These are phyloP conservation scores for Linderina pennispora DNA, from an alignment of 192 early-diverging fungal species.

Conservation along the genomic window DNA sequence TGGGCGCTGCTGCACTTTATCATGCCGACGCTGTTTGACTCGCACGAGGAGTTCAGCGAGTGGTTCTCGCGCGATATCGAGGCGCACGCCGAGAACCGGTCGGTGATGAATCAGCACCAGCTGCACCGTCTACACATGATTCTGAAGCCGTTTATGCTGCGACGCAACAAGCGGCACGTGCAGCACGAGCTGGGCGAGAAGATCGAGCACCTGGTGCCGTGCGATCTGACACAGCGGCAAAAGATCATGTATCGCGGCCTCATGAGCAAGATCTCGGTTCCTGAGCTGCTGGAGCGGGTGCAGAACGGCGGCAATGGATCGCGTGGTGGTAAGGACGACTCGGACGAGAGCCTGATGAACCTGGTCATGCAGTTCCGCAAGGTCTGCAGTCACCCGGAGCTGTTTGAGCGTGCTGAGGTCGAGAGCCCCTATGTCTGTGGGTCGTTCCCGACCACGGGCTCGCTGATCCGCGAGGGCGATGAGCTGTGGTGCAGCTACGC, in stretches of 20 bases:
- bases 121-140: constrained; percentile 83
- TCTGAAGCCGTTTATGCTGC: constrained; percentile 92
- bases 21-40: constrained; percentile 92
- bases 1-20: constrained; percentile 94
- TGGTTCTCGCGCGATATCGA: constrained; percentile 95
- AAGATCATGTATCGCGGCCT: constrained; percentile 66
- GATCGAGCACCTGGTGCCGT: constrained; percentile 77
- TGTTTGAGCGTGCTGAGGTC: constrained; percentile 85
- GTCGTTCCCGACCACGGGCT: constrained; percentile 52
- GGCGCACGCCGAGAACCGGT: constrained; percentile 79
- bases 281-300: constrained; percentile 66
- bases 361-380: constrained; percentile 93
- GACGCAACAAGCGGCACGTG: constrained; percentile 84
- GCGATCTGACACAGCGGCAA: constrained; percentile 72
- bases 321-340: constrained; percentile 54
- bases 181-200: constrained; percentile 89
- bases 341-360: constrained; percentile 82
- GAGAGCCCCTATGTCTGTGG: constrained; percentile 61
- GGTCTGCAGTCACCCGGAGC: constrained; percentile 83
- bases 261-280: constrained; percentile 70
- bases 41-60: constrained; percentile 89
- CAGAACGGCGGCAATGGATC: constrained; percentile 47
- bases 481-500: constrained; percentile 54
- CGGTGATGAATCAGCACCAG: constrained; percentile 77
- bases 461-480: constrained; percentile 58